phyloP scores from a whole-genome alignment of 257 asterid genomes.

The Echites panduratus region DNA sequence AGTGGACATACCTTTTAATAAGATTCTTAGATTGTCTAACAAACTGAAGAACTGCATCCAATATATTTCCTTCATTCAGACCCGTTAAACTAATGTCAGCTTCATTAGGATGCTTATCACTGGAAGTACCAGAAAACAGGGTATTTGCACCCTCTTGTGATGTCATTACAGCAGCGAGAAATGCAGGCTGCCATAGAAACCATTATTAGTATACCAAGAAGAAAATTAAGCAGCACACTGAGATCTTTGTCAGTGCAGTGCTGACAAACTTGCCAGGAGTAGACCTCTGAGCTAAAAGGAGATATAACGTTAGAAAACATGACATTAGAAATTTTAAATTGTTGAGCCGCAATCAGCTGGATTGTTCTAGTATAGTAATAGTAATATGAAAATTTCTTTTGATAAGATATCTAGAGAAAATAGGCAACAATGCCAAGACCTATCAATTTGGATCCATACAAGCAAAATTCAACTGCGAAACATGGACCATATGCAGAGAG shows the following conservation, averaged over 20 bases:
- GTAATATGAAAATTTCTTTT: neutral
- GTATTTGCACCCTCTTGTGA: conserved; percentile 35
- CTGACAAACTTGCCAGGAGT: neutral
- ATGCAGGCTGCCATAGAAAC: conserved; percentile 62
- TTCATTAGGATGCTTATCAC: conserved; percentile 30
- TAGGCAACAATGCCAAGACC: neutral
- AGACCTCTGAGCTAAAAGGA: neutral
- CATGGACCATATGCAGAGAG: neutral
- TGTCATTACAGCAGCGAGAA: conserved; percentile 52
- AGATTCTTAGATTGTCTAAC: conserved; percentile 53
- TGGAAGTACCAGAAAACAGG: conserved; percentile 24
- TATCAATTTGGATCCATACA: neutral
- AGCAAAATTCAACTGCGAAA: neutral
- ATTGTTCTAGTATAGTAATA: neutral
- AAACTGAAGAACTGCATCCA: conserved; percentile 44
- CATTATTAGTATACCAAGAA: neutral
- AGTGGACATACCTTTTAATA: conserved; percentile 44
- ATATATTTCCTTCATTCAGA: conserved; percentile 37
- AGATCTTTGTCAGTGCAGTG: neutral
- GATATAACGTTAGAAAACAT: neutral
- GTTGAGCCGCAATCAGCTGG: neutral
- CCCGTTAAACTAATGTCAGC: conserved; percentile 29
- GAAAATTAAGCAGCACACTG: neutral
- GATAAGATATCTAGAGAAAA: neutral
- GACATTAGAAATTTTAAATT: neutral